Evolutionary conservation across 139 green algal genomes (phyloP).

Genomic region (Micromonas pusilla): DNA sequence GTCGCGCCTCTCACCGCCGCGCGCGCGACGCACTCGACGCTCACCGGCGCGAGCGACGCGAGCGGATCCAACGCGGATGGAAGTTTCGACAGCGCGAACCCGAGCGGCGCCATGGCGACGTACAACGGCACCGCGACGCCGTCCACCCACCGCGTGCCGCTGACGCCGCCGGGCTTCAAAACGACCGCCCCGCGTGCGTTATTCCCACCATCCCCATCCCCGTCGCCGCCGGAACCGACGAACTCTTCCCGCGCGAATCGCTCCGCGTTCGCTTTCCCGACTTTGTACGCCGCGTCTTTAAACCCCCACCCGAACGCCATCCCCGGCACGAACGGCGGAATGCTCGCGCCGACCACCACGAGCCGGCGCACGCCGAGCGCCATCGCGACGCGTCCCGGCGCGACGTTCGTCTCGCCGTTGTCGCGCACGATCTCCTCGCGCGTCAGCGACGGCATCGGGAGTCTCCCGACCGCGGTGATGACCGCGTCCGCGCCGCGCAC

Average conservation of each 20-base stretch:
- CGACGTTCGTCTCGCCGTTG: conserved; percentile 17
- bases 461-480: background rate
- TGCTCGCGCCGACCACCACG: background rate
- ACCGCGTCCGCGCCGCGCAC: background rate
- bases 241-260: conserved; percentile 6
- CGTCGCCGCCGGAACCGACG: background rate
- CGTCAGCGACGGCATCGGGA: background rate
- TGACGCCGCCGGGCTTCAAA: background rate
- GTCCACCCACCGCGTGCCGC: background rate
- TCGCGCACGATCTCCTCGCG: background rate
- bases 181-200: background rate
- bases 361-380: background rate
- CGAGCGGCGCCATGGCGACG: background rate
- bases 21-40: background rate
- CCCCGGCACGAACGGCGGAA: background rate
- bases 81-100: background rate
- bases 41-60: background rate
- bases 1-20: background rate
- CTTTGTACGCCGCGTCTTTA: background rate
- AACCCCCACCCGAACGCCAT: background rate
- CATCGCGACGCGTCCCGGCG: background rate
- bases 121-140: background rate
- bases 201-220: background rate
- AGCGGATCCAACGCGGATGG: background rate
- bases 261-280: background rate